phyloP scores from a whole-genome alignment of 202 grass and related monocot species.

The Zizania palustris region DNA sequence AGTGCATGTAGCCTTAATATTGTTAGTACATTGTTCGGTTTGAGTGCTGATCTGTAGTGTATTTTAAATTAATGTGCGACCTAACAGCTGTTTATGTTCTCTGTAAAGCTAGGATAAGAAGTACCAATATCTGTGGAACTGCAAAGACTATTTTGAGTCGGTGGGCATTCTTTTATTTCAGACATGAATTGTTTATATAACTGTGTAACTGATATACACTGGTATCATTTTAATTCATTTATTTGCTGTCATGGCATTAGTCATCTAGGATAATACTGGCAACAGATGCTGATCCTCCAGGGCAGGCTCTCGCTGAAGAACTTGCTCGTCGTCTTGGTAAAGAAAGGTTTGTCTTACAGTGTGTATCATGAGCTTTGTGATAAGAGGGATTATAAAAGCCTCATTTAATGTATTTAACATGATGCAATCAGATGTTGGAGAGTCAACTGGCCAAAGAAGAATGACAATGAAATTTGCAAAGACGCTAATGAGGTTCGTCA shows the following conservation, averaged over 20 bases:
- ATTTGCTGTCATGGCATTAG: conserved; percentile 42
- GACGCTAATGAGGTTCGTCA: conserved; percentile 95
- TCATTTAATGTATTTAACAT: conserved; percentile 38
- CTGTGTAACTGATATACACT: conserved; percentile 12
- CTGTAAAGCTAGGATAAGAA: conserved; percentile 95
- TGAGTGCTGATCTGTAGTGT: conserved; percentile 22
- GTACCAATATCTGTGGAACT: conserved; percentile 90
- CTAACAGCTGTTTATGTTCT: conserved; percentile 53
- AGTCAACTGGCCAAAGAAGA: conserved; percentile 89
- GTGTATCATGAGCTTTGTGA: background rate
- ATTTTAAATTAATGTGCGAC: conserved; percentile 27
- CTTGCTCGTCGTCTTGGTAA: conserved; percentile 91
- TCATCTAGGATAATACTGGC: conserved; percentile 98
- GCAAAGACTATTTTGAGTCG: conserved; percentile 84
- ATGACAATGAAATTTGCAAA: conserved; percentile 67
- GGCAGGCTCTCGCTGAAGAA: conserved; percentile 92
- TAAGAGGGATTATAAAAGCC: background rate
- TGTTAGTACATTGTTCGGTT: conserved; percentile 7
- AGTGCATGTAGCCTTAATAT: no score
- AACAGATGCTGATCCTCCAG: conserved; percentile 72
- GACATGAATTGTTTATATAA: conserved; percentile 1
- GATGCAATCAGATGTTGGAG: conserved; percentile 85
- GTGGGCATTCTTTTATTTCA: conserved; percentile 49
- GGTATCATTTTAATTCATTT: conserved; percentile 33
- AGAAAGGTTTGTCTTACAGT: conserved; percentile 76